These are phyloP conservation scores for Eucalyptus erythrocorys DNA, from an alignment of 345 rosid genomes.

Conservation along the genomic window DNA sequence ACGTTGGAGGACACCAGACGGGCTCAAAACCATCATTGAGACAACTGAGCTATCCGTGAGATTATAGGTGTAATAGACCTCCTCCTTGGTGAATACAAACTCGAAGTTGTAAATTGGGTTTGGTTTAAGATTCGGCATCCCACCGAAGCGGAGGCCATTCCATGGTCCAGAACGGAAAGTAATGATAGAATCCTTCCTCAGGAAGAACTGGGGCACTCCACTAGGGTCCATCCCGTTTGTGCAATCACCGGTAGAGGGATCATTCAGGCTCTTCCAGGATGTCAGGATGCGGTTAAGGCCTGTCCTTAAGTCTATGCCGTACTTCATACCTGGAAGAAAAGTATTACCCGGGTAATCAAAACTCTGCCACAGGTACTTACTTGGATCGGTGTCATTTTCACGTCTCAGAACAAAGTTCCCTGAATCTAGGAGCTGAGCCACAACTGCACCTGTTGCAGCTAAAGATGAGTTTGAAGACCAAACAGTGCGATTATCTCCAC, in stretches of 20 bases:
- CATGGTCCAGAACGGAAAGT: conserved; percentile 31
- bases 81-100: conserved; percentile 9
- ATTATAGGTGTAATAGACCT: conserved; percentile 19
- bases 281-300: conserved; percentile 12
- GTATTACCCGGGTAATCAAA: conserved; percentile 38
- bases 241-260: conserved; percentile 23
- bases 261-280: conserved; percentile 19
- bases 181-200: neutral
- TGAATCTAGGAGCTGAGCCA: conserved; percentile 23
- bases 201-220: conserved; percentile 26
- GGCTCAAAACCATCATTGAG: conserved; percentile 7
- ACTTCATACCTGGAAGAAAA: conserved; percentile 33
- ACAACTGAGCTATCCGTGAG: neutral
- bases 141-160: conserved; percentile 39
- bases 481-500: neutral
- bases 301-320: conserved; percentile 20
- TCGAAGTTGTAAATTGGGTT: conserved; percentile 6
- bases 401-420: conserved; percentile 37
- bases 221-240: conserved; percentile 7
- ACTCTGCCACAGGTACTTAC: conserved; percentile 34
- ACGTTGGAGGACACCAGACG: conserved; percentile 11
- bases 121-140: conserved; percentile 32
- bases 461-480: conserved; percentile 18
- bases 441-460: neutral
- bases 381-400: neutral